Evolutionary conservation across 1,284 basidiomycete species (phyloP).

Genomic region (Apiotrichum veenhuisii): DNA sequence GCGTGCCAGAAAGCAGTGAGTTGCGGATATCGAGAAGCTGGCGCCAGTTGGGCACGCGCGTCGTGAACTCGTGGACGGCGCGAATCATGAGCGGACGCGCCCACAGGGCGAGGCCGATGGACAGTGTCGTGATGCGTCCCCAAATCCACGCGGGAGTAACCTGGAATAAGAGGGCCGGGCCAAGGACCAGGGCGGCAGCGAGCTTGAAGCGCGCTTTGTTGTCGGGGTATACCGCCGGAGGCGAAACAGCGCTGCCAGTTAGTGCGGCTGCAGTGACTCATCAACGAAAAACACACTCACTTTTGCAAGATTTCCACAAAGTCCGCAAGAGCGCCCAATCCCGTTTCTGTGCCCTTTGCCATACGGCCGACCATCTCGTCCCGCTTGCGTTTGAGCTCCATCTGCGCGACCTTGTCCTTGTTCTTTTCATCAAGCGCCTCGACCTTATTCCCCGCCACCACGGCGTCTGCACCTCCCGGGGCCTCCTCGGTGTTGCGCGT

Average conservation of each 20-base stretch:
- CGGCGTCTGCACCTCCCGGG: constrained; percentile 33
- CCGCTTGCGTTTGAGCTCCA: constrained; percentile 48
- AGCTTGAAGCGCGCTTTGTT: constrained; percentile 48
- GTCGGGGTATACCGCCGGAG: constrained; percentile 47
- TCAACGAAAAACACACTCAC: constrained; percentile 38
- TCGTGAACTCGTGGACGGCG: too few species aligned
- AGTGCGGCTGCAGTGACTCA: too few species aligned
- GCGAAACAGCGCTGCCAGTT: constrained; percentile 50
- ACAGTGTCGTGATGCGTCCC: constrained; percentile 51
- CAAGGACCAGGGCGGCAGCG: constrained; percentile 46
- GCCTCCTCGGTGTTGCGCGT: constrained; percentile 15
- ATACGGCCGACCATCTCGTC: constrained; percentile 48
- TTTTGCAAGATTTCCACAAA: constrained; percentile 47
- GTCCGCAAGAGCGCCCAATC: constrained; percentile 48
- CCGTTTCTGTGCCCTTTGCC: constrained; percentile 49
- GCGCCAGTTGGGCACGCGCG: too few species aligned
- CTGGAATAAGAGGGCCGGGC: constrained; percentile 48
- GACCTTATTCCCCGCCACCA: constrained; percentile 31
- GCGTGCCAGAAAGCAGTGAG: constrained; percentile 55
- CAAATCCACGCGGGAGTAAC: constrained; percentile 52
- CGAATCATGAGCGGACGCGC: too few species aligned
- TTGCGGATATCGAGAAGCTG: constrained; percentile 38
- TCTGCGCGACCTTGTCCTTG: too few species aligned
- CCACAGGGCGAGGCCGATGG: constrained; percentile 55
- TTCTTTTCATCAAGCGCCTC: constrained; percentile 41